Evolutionary conservation across 768 basidiomycete genomes (phyloP).

Genomic region (Exidia glandulosa): DNA sequence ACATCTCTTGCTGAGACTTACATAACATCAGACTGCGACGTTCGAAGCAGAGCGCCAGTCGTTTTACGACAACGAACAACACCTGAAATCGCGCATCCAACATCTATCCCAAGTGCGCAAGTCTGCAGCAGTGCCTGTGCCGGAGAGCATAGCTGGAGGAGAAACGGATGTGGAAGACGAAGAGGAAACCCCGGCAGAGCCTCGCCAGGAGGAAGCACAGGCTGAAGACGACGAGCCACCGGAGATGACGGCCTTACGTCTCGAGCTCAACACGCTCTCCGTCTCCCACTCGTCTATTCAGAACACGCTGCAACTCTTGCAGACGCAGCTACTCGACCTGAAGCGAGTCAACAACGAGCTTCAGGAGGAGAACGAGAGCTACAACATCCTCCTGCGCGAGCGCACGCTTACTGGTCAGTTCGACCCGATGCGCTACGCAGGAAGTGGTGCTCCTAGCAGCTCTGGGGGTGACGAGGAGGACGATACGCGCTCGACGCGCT

Average conservation of each 20-base stretch:
- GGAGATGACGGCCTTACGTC: conserved; percentile 72
- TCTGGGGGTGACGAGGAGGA: conserved; percentile 29
- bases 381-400: conserved; percentile 87
- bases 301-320: conserved; percentile 72
- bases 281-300: conserved; percentile 78
- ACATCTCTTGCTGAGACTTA: too few relatives aligned
- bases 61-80: conserved; percentile 89
- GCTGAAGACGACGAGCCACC: conserved; percentile 59
- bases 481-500: conserved; percentile 1
- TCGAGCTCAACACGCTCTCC: conserved; percentile 79
- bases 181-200: conserved; percentile 18
- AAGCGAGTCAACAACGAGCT: conserved; percentile 79
- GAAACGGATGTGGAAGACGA: conserved; percentile 29
- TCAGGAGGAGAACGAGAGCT: conserved; percentile 95
- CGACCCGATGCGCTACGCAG: conserved; percentile 61
- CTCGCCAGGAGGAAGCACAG: conserved; percentile 10
- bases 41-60: conserved; percentile 90
- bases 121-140: conserved; percentile 29
- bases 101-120: conserved; percentile 61
- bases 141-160: conserved; percentile 15
- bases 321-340: conserved; percentile 75
- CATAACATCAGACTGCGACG: conserved; percentile 74
- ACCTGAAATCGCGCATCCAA: conserved; percentile 83
- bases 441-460: conserved; percentile 18
- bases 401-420: conserved; percentile 84